These are phyloP conservation scores for Botrytis sinoallii DNA, from an alignment of 2,329 filamentous ascomycete species.

Conservation along the genomic window DNA sequence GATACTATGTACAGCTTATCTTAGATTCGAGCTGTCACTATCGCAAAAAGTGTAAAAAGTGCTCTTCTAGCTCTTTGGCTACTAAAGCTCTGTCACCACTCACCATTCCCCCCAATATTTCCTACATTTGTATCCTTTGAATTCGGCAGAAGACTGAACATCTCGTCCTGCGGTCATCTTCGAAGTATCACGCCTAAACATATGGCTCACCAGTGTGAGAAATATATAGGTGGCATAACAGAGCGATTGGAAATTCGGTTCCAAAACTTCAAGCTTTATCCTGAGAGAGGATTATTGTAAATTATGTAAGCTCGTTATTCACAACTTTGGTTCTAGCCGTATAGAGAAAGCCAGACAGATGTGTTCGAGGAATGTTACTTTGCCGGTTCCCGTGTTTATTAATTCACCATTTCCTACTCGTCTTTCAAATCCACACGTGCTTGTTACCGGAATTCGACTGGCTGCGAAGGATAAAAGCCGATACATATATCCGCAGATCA, in stretches of 20 bases:
- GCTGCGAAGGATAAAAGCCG: neutral
- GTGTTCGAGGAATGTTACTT: neutral
- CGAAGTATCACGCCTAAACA: too few species aligned
- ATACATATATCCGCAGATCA: slow-evolving; percentile 7
- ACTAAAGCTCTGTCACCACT: neutral
- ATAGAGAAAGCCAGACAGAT: neutral
- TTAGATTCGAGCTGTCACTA: neutral
- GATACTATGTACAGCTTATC: neutral
- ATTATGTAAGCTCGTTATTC: neutral
- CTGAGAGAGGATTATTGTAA: neutral
- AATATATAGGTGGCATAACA: neutral
- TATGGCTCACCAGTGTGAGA: neutral
- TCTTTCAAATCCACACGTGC: neutral
- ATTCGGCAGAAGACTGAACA: neutral
- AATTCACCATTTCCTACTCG: neutral
- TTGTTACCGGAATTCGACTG: neutral
- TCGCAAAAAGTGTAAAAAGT: neutral
- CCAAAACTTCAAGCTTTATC: neutral
- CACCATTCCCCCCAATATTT: neutral
- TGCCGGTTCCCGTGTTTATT: neutral
- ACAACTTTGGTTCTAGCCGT: neutral
- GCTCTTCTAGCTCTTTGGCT: neutral
- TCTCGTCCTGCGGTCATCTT: neutral
- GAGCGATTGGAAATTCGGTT: neutral
- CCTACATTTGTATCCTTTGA: neutral